Base-by-base conservation (phyloP, 768 basidiomycete genomes). In the Phlebiopsis gigantea region DNA sequence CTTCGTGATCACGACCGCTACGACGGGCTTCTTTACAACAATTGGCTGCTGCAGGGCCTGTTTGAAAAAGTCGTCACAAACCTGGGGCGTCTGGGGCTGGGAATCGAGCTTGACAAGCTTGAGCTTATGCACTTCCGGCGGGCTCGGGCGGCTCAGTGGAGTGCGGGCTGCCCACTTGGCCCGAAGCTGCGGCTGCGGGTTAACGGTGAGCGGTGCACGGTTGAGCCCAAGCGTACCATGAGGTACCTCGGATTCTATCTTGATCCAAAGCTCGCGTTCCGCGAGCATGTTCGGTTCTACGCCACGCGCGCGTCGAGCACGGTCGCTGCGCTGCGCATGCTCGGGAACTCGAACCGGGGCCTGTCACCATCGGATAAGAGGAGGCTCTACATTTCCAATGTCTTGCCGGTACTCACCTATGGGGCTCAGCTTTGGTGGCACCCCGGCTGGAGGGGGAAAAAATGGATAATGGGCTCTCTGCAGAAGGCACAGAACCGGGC, bases 351-450 rank as follows among this genome's bases (percentile, higher is more conserved):
- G 5, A 41, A 51, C 8, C 25, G 56, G 19, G 64, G 64, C 7
- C n/a, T 65, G 29, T 43, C 57, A 9, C 60, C 62, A 5, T 17
- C 8, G 8, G 47, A 63, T 24, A 59, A 61, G 43, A 29, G 62
- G 19, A 22, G 48, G 2, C 57, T 65, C 15, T 65, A 65, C 48
- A 60, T 61, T 24, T 41, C 57, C 3, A 61, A 63, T 28, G 57
- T 63, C 1, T 14, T 65, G 2, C 62, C 62, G 1, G 31, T 65
- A 17, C 53, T 65, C 46, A 44, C 46, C 19, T 65, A 66, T 25
- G 63, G 65, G 1, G 53, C 53, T 0, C 56, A 57, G 22, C 57
- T 65, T 2, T 65, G 64, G 64, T 65, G 61, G 58, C 30, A 50
- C 10, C 61, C 58, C 6, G 24, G 42, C 4, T 56, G 58, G 49